Base-by-base conservation (phyloP, 2,329 filamentous ascomycete genomes). In the Penicillium sp. region DNA sequence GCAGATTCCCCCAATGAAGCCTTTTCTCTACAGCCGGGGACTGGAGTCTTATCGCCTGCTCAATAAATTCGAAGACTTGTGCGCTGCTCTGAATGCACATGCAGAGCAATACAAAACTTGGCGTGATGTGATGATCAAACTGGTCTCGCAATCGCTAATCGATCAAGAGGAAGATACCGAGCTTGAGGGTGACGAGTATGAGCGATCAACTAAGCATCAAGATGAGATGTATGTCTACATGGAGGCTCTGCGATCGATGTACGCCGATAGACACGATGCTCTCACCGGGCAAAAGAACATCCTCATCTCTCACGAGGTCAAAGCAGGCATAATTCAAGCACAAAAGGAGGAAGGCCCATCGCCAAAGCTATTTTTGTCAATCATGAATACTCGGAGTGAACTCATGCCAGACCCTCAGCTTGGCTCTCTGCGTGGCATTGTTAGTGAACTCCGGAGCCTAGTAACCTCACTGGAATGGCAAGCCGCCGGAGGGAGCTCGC, bases 211-310 rank as follows among this genome's bases (percentile, higher is more conserved):
- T 0, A 90, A 90, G 68, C 82, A 87, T 39, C 93, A 97, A 72
- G 93, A 97, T 55, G 86, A 95, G 66, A 83, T 97, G 34, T 90
- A 93, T 71, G 89, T 89, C 6, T 96, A 95, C 65, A 88, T 96
- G 51, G 86, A 91, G 66, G 86, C 84, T 7, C 77, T 97, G 23
- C 83, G 90, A 52, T 84, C 88, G 0, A 80, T 88, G 41, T 82
- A 94, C 50, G 87, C 90, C 6, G 92, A 97, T 71, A 85, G 93
- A 10, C 84, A 88, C 56, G 84, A 88, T 56, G 84, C 86, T 23
- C 78, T 97, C 13, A 88, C 87, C 1, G 93, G 93, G 0, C 81
- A 91, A 52, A 79, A 79, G n/a, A 95, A 94, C 59, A 78, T 82
- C 26, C 83, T 95, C 3, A 82, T 91, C 26, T 83, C 84, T 44